Percentiles rank a stretch among this genome's conserved stretches.
These are phyloP conservation scores for Perkinsela sp. DNA, from an alignment of 208 protist species.

Conservation along the genomic window DNA sequence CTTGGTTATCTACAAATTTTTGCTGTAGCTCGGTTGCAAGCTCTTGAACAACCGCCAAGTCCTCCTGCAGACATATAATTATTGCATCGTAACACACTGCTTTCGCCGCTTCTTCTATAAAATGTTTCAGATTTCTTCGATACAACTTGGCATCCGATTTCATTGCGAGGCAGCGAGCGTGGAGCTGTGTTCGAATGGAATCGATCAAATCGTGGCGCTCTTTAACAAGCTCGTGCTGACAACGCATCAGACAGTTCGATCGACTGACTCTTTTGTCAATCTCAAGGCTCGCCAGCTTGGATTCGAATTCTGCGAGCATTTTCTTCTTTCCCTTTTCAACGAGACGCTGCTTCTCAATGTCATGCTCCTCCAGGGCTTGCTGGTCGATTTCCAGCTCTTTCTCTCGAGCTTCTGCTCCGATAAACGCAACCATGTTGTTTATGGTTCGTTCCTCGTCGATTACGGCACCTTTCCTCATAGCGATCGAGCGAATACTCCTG, in stretches of 20 bases:
- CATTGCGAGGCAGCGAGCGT: conserved; percentile 18
- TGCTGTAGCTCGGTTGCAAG: background rate
- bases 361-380: conserved; percentile 60
- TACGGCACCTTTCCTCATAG: conserved; percentile 6
- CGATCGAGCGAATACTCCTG: too few species aligned
- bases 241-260: conserved; percentile 46
- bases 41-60: conserved; percentile 12
- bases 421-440: conserved; percentile 73
- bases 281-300: conserved; percentile 47
- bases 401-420: conserved; percentile 62
- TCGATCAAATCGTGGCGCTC: conserved; percentile 35
- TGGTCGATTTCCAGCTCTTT: conserved; percentile 53
- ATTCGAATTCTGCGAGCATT: conserved; percentile 26
- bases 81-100: conserved; percentile 30
- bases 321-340: conserved; percentile 52
- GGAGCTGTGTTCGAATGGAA: conserved; percentile 23
- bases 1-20: conserved; percentile 13
- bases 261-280: conserved; percentile 36
- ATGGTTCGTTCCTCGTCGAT: conserved; percentile 63
- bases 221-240: conserved; percentile 47
- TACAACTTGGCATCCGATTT: conserved; percentile 20
- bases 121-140: conserved; percentile 16
- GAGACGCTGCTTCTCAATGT: conserved; percentile 56
- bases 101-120: conserved; percentile 38
- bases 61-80: conserved; percentile 29